Evolutionary conservation across 2,329 filamentous ascomycete genomes (phyloP), one percentile per base, ranked within the genome.

Genomic region (Fusarium circinatum): DNA sequence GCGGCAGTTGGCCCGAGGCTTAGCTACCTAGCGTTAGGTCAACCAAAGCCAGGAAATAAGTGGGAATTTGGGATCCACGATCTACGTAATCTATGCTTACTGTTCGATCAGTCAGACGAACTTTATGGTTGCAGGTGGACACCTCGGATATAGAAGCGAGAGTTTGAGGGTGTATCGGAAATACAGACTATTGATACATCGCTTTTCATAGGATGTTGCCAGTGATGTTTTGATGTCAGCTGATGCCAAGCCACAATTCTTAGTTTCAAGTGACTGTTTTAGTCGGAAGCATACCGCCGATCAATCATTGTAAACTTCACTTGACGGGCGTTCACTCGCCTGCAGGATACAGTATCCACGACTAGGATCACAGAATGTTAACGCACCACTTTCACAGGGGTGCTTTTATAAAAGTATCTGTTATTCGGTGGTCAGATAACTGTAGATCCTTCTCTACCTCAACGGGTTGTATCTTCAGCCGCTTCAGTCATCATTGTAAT

Each of bases 61-160:
- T 41, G 62, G 62, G 47, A 39, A 52, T 18, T 54, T n/a, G 20
- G 24, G 24, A 24, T 38, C 34, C 47, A 52, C 47, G 39, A 63
- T 63, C 49, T 39, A 42, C 59, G 26, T 24, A 39, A 34, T 38
- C 6, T 48, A 42, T 70, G 66, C 68, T 70, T 55, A 70, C 66
- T 14, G 59, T 36, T 59, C 42, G 44, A 70, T 70, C 68, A 70
- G 65, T 70, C 68, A 70, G 65, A 70, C 49, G 20, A 36, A 38
- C 51, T 42, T 44, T 30, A 28, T 28, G 47, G 49, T 42, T 57
- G 38, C 24, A 26, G 13, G 65, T 58, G 67, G 65, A 49, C 32
- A 54, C 22, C 17, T 38, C 42, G 65, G 30, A n/a, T 58, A 26
- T 42, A 59, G 17, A 4, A 10, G 1, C 3, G 22, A 20, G 0